These are phyloP conservation scores for Entomortierella beljakovae DNA, from an alignment of 192 early-diverging fungal species.

Conservation along the genomic window DNA sequence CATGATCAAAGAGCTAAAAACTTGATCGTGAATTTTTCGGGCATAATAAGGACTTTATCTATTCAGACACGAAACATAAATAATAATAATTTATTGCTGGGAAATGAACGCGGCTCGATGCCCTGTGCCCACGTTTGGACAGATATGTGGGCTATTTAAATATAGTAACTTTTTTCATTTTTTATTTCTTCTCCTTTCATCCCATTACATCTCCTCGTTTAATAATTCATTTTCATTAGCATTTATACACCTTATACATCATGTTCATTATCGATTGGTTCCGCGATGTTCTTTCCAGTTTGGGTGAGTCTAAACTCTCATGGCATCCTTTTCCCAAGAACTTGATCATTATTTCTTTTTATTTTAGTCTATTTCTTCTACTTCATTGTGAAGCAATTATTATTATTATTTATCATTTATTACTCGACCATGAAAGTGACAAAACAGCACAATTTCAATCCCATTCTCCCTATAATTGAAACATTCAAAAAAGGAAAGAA, in stretches of 20 bases:
- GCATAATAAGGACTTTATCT: no score
- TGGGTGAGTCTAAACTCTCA: conserved; percentile 74
- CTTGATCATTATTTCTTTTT: not conserved
- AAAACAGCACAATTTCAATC: no score
- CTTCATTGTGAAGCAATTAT: no score
- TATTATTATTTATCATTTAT: no score
- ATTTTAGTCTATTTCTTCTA: not conserved
- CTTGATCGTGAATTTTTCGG: no score
- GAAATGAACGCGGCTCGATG: not conserved
- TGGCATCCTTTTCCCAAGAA: not conserved
- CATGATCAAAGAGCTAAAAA: no score
- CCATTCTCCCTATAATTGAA: no score
- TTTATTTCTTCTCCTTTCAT: not conserved
- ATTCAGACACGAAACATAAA: not conserved
- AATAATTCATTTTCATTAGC: not conserved
- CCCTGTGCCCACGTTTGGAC: not conserved
- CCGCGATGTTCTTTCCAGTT: conserved; percentile 88
- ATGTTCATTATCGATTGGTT: conserved; percentile 99
- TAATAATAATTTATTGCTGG: not conserved
- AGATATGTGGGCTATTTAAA: not conserved
- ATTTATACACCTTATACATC: conserved; percentile 10
- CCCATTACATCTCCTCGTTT: not conserved
- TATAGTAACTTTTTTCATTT: not conserved
- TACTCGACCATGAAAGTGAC: no score
- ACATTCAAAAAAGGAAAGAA: no score